Conservation (phyloP, 2,329 filamentous ascomycete genomes). For the Pochonia chlamydosporia region DNA sequence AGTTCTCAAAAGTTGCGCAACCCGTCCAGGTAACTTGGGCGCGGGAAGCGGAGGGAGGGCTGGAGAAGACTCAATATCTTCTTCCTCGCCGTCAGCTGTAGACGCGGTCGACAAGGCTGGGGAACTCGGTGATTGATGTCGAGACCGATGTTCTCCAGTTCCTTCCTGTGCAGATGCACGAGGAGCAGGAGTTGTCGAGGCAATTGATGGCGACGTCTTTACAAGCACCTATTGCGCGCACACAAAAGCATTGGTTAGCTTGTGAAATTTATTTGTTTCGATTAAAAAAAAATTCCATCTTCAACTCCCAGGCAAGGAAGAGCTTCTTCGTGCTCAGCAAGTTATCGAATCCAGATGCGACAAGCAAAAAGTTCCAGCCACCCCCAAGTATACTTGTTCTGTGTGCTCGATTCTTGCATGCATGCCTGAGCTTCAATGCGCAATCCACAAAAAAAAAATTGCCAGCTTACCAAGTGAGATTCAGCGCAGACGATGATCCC, state of each 20-base stretch:
- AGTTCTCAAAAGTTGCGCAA: conserved; percentile 49
- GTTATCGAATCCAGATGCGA: no score
- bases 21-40: conserved; percentile 52
- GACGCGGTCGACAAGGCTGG: conserved; percentile 58
- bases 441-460: background rate
- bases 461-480: conserved; percentile 45
- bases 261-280: conserved; percentile 7
- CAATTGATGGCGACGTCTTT: conserved; percentile 52
- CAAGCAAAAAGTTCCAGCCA: conserved; percentile 1
- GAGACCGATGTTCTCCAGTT: conserved; percentile 31
- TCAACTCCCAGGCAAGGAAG: no score
- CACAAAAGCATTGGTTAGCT: conserved; percentile 18
- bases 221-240: conserved; percentile 31
- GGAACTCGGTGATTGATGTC: conserved; percentile 38
- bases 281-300: no score
- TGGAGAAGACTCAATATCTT: conserved; percentile 50
- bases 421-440: conserved; percentile 1
- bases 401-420: background rate
- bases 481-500: conserved; percentile 55
- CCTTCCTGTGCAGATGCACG: conserved; percentile 58
- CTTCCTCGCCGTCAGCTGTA: conserved; percentile 51
- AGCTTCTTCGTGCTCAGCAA: background rate
- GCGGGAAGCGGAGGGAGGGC: conserved; percentile 52
- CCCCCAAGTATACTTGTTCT: background rate
- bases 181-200: conserved; percentile 47